Percentiles rank a stretch among this genome's conserved stretches.
Evolutionary conservation across 495 filamentous ascomycete genomes (phyloP).

Genomic region (Lophiostoma macrostomum): DNA sequence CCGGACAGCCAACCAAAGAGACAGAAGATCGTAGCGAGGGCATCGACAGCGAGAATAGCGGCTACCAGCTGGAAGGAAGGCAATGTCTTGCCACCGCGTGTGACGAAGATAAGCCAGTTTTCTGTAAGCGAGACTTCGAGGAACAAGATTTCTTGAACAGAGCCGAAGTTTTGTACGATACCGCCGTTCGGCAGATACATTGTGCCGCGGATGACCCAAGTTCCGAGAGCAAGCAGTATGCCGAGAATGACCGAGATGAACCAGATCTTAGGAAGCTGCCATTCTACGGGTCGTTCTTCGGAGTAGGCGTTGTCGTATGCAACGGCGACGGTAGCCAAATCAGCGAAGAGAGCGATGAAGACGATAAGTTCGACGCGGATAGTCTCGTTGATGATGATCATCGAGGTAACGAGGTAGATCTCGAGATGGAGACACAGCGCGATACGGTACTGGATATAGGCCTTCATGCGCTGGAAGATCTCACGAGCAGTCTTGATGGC

Average conservation of each 20-base stretch:
- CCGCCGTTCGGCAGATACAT: constrained; percentile 65
- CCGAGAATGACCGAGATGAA: constrained; percentile 68
- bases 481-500: constrained; percentile 76
- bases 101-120: constrained; percentile 80
- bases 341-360: constrained; percentile 74
- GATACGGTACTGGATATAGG: constrained; percentile 78
- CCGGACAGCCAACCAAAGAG: constrained; percentile 68
- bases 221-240: constrained; percentile 61
- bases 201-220: constrained; percentile 67
- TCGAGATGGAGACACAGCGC: constrained; percentile 73
- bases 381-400: constrained; percentile 74
- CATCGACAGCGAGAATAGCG: constrained; percentile 70
- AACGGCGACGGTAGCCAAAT: constrained; percentile 72
- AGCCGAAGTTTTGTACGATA: constrained; percentile 70
- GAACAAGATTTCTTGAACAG: constrained; percentile 70
- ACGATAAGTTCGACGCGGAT: constrained; percentile 65
- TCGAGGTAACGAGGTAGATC: constrained; percentile 73
- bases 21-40: constrained; percentile 67
- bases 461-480: constrained; percentile 82
- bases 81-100: constrained; percentile 67
- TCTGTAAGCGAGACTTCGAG: constrained; percentile 70
- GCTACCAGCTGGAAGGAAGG: constrained; percentile 70
- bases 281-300: constrained; percentile 68
- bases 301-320: constrained; percentile 76
- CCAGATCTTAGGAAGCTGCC: constrained; percentile 78